Percentiles rank a stretch among this genome's conserved stretches.
Conservation (phyloP, 306 rosid species). For the Rubus idaeus region DNA sequence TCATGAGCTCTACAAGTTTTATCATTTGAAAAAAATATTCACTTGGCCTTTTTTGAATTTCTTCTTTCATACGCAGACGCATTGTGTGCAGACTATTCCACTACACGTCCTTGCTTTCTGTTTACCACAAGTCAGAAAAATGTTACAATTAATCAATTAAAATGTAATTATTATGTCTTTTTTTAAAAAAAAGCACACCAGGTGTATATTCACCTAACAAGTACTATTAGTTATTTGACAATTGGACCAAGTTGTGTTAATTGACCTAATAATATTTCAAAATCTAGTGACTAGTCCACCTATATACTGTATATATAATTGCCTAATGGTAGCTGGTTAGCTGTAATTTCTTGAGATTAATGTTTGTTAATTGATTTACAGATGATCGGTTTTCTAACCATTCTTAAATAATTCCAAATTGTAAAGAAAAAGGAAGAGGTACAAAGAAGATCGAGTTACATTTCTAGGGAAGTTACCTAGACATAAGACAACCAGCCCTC, state of each 20-base stretch:
- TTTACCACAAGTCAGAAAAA: background rate
- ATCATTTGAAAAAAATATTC: background rate
- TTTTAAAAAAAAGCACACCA: background rate
- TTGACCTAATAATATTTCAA: constrained; percentile 9
- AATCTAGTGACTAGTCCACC: background rate
- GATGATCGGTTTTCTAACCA: background rate
- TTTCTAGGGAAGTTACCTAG: constrained; percentile 11
- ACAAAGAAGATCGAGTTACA: background rate
- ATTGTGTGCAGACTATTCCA: background rate
- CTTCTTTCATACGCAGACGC: background rate
- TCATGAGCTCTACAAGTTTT: too few relatives aligned
- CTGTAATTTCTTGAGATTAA: background rate
- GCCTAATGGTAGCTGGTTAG: background rate
- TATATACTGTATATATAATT: background rate
- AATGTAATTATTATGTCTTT: background rate
- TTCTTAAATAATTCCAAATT: background rate
- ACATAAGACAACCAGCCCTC: constrained; percentile 8
- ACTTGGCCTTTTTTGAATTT: background rate
- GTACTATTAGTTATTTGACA: background rate
- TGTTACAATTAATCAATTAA: background rate
- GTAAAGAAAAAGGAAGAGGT: background rate
- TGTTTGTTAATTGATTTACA: background rate
- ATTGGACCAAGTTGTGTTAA: background rate
- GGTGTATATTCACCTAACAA: constrained; percentile 17
- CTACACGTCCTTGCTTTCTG: background rate